A percentile compares a stretch with the other conserved stretches of the same genome.
These are phyloP conservation scores for Yarrowia sp. DNA, from an alignment of 805 yeast genomes.

Conservation along the genomic window DNA sequence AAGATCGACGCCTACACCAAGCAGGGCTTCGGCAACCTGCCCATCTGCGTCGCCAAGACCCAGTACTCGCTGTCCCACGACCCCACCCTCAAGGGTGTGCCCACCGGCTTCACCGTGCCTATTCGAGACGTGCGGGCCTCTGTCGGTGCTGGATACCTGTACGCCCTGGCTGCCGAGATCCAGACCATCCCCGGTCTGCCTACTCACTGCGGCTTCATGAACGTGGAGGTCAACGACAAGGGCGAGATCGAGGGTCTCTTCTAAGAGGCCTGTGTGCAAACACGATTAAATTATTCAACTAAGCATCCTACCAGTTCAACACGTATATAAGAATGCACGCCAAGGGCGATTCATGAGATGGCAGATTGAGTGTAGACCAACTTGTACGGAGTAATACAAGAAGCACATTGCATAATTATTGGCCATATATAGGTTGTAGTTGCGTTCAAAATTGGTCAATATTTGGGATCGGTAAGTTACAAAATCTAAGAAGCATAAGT, in stretches of 20 bases:
- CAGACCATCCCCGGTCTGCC: slow-evolving; percentile 97
- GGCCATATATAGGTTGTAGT: too few relatives aligned
- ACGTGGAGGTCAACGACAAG: slow-evolving; percentile 86
- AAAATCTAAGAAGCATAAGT: too few relatives aligned
- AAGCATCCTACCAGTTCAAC: slow-evolving; percentile 26
- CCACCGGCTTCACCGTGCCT: slow-evolving; percentile 89
- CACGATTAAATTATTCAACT: slow-evolving; percentile 22
- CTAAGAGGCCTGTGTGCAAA: slow-evolving; percentile 38
- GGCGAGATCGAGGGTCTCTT: slow-evolving; percentile 94
- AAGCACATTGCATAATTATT: too few relatives aligned
- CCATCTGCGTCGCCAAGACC: slow-evolving; percentile 96
- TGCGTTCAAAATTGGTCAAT: too few relatives aligned
- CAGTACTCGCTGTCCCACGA: slow-evolving; percentile 96
- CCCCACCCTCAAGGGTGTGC: slow-evolving; percentile 89
- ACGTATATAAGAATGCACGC: slow-evolving; percentile 25
- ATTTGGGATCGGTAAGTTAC: too few relatives aligned
- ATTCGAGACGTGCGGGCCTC: slow-evolving; percentile 92
- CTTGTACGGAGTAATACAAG: too few relatives aligned
- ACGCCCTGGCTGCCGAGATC: slow-evolving; percentile 94
- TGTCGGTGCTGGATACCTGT: slow-evolving; percentile 94
- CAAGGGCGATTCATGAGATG: slow-evolving; percentile 4
- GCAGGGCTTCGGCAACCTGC: slow-evolving; percentile 88
- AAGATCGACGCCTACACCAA: slow-evolving; percentile 78
- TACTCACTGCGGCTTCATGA: slow-evolving; percentile 94
- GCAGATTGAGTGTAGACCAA: not conserved